Evolutionary conservation across 768 basidiomycete genomes (phyloP), one percentile per base, ranked within the genome.

Genomic region (Boletellus ananiceps): DNA sequence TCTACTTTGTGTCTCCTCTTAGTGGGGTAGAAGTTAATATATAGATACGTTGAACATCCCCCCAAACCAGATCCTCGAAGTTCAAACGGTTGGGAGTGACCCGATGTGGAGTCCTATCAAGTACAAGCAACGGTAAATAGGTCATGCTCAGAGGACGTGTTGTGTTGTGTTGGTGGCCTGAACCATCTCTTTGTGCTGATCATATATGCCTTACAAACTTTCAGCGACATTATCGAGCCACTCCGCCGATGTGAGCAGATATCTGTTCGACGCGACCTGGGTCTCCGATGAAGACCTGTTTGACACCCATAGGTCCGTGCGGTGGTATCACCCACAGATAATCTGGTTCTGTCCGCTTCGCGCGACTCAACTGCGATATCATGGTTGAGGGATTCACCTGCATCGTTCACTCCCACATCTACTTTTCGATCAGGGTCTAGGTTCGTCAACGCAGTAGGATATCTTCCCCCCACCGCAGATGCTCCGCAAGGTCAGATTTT

Each of bases 351-450:
- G 53, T 96, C 93, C 18, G 88, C 87, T 52, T 96, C 94, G 40
- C 83, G 94, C 64, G 94, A 97, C 76, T 75, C 88, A 14, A 90
- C 92, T 36, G 88, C 92, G 56, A 90, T 94, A 64, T 75, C 83
- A 27, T 98, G 94, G 95, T 73, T 76, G 47, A 78, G 81, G 64
- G 58, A 74, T 34, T 67, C 78, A 37, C 57, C 72, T 49, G 65
- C 71, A 37, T 67, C 73, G 8, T 90, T 91, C 64, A 64, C 70
- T 5, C 77, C 78, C n/a, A 68, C 73, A 34, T 70, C 74, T 23
- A 73, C 80, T 41, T 71, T 84, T 50, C 76, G 69, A 65, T 81
- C 83, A 46, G 86, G 89, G 58, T 70, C 84, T 55, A 80, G 83
- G 57, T 91, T 79, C 62, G 77, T 95, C 54, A 93, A 93, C 62